These are phyloP conservation scores for Rhizopogon vinicolor DNA, from an alignment of 768 basidiomycete genomes.

Conservation along the genomic window DNA sequence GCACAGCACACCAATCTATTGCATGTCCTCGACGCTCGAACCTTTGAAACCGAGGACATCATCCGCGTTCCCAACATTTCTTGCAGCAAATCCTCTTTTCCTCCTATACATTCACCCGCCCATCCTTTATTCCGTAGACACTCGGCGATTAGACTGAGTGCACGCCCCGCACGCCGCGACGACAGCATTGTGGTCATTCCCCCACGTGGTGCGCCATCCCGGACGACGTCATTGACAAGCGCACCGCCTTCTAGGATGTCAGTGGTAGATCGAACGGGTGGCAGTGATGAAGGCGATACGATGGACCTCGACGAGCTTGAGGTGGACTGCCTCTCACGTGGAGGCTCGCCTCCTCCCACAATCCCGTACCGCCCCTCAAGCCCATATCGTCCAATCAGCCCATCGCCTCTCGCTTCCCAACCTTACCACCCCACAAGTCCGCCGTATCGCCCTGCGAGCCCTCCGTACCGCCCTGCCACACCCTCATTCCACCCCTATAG, in stretches of 20 bases:
- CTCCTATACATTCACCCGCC: slow-evolving; percentile 3
- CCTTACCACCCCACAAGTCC: background rate
- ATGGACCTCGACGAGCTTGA: slow-evolving; percentile 32
- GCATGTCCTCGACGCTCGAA: slow-evolving; percentile 83
- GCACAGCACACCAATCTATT: slow-evolving; percentile 73
- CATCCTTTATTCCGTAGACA: slow-evolving; percentile 8
- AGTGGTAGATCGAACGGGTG: slow-evolving; percentile 18
- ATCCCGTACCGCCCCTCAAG: background rate
- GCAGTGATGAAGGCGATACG: slow-evolving; percentile 22
- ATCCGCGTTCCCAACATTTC: slow-evolving; percentile 46
- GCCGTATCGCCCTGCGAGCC: slow-evolving; percentile 6
- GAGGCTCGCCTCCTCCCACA: slow-evolving; percentile 38
- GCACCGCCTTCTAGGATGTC: slow-evolving; percentile 9
- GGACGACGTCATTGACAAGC: slow-evolving; percentile 10
- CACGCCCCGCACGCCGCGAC: slow-evolving; percentile 23
- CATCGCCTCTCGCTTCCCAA: slow-evolving; percentile 17
- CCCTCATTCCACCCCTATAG: background rate
- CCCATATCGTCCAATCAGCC: slow-evolving; percentile 20
- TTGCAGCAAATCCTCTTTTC: slow-evolving; percentile 9
- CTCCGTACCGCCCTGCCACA: slow-evolving; percentile 4
- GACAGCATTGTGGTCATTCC: slow-evolving; percentile 11
- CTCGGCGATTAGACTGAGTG: slow-evolving; percentile 28
- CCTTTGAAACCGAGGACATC: slow-evolving; percentile 75
- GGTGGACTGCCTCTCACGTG: slow-evolving; percentile 48
- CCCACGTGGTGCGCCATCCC: background rate